These are phyloP conservation scores for Darksidea phi DNA, from an alignment of 495 filamentous ascomycete genomes.

Conservation along the genomic window DNA sequence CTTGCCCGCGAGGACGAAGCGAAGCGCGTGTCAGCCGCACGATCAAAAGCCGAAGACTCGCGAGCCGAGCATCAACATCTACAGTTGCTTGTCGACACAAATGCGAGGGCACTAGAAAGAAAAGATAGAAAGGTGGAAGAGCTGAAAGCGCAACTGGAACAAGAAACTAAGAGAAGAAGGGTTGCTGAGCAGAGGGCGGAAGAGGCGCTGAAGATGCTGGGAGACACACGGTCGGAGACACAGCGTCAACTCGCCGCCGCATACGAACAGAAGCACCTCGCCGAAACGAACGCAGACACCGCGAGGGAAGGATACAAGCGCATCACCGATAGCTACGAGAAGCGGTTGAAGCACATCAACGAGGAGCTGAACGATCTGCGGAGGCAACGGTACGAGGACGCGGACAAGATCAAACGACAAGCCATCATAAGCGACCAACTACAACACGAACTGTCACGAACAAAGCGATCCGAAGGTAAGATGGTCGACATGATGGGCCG, in stretches of 20 bases:
- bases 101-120: constrained; percentile 28
- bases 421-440: constrained; percentile 33
- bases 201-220: constrained; percentile 26
- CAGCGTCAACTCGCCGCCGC: constrained; percentile 31
- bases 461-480: constrained; percentile 13
- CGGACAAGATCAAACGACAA: constrained; percentile 29
- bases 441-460: constrained; percentile 20
- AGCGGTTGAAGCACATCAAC: constrained; percentile 17
- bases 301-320: constrained; percentile 30
- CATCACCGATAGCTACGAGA: constrained; percentile 28
- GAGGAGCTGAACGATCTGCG: constrained; percentile 24
- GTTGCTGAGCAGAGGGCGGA: constrained; percentile 29
- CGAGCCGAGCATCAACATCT: constrained; percentile 30
- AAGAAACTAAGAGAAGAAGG: constrained; percentile 22
- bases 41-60: constrained; percentile 24
- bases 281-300: constrained; percentile 30
- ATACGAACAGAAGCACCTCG: constrained; percentile 25
- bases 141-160: constrained; percentile 30
- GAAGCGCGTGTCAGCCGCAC: constrained; percentile 19
- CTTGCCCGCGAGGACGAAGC: constrained; percentile 26
- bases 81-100: constrained; percentile 30
- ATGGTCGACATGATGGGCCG: constrained; percentile 28
- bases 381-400: constrained; percentile 19
- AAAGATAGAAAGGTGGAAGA: constrained; percentile 36
- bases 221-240: constrained; percentile 28